Evolutionary conservation across 2,329 filamentous ascomycete genomes (phyloP).

Genomic region (Colletotrichum liriopes): DNA sequence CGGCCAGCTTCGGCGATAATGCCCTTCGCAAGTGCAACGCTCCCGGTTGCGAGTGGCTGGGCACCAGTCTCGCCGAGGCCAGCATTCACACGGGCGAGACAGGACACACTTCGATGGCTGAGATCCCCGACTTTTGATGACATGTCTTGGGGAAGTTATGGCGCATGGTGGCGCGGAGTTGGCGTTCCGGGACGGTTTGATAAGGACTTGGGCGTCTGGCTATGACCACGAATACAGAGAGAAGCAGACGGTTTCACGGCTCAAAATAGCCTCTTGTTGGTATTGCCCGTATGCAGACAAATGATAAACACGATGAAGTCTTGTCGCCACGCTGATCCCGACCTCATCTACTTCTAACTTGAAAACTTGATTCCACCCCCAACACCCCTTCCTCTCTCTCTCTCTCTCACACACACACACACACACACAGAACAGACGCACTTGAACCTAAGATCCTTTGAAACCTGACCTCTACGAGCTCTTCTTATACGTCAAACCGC

Average conservation of each 20-base stretch:
- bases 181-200: neutral
- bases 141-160: neutral
- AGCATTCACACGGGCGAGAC: slow-evolving; percentile 72
- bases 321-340: neutral
- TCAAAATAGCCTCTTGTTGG: neutral
- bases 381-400: no score
- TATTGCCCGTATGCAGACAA: neutral
- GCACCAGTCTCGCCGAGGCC: slow-evolving; percentile 75
- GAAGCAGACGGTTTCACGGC: neutral
- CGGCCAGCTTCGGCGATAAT: slow-evolving; percentile 52
- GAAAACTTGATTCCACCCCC: neutral
- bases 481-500: slow-evolving; percentile 65
- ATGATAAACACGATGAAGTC: neutral
- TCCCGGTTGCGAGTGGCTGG: slow-evolving; percentile 73
- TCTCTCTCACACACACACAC: no score
- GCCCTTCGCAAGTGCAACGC: slow-evolving; percentile 84
- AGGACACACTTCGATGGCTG: slow-evolving; percentile 66
- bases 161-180: neutral
- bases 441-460: neutral
- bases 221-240: neutral
- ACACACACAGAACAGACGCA: neutral
- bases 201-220: neutral
- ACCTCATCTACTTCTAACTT: neutral
- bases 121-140: slow-evolving; percentile 54
- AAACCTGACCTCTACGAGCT: neutral